A percentile compares a stretch with the other conserved stretches of the same genome.
Evolutionary conservation across 148 eudicot species (phyloP).

Genomic region (Arctostaphylos glauca): DNA sequence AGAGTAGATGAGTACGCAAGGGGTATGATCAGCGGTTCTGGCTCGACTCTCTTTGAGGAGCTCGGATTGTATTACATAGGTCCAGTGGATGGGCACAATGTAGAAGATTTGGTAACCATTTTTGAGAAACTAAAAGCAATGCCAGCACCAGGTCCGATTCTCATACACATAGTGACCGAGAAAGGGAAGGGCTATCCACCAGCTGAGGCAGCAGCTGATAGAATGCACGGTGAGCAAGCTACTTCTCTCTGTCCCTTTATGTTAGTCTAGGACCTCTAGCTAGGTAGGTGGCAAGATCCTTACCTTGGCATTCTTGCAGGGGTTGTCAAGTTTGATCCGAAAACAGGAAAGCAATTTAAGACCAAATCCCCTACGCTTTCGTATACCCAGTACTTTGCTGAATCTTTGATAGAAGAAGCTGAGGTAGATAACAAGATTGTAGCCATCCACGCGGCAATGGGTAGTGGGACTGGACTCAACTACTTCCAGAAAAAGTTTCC

Average conservation of each 20-base stretch:
- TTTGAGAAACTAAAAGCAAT: constrained; percentile 56
- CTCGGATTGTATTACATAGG: constrained; percentile 75
- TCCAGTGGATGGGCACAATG: constrained; percentile 73
- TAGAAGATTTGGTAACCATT: constrained; percentile 56
- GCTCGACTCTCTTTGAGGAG: constrained; percentile 61
- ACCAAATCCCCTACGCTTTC: constrained; percentile 22
- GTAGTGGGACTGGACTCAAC: constrained; percentile 44
- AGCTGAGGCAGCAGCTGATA: constrained; percentile 70
- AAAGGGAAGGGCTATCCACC: constrained; percentile 84
- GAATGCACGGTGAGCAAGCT: constrained; percentile 65
- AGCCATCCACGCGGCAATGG: constrained; percentile 46
- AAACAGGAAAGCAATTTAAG: constrained; percentile 29
- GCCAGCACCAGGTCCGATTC: constrained; percentile 70
- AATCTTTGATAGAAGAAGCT: constrained; percentile 37
- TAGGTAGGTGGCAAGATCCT: no score
- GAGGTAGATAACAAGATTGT: constrained; percentile 33
- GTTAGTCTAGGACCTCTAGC: no score
- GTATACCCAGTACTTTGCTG: constrained; percentile 39
- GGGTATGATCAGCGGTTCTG: constrained; percentile 53
- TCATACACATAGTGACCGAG: constrained; percentile 72
- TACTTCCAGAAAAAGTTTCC: constrained; percentile 32
- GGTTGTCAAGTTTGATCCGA: constrained; percentile 32
- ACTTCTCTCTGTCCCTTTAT: no score
- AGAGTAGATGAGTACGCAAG: constrained; percentile 66
- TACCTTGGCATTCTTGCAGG: constrained; percentile 10